Evolutionary conservation across 1,284 basidiomycete species (phyloP).

Genomic region (Irpex rosettiformis): DNA sequence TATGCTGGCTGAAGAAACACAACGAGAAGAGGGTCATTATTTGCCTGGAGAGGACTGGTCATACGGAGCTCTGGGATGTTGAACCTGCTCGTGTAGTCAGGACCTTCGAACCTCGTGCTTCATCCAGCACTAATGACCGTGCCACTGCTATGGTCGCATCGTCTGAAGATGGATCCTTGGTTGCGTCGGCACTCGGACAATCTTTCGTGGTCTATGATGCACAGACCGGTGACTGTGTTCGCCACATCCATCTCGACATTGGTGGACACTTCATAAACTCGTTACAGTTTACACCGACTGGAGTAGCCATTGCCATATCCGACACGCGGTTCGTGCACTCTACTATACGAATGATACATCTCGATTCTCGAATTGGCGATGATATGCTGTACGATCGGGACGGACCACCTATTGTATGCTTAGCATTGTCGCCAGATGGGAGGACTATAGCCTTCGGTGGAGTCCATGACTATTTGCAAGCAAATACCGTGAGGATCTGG

Average conservation of each 20-base stretch:
- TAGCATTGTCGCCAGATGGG: no score
- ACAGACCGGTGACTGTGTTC: neutral
- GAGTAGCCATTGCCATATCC: neutral
- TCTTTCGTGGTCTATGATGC: neutral
- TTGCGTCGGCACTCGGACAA: neutral
- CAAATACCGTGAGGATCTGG: no score
- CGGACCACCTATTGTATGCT: no score
- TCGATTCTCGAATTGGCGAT: no score
- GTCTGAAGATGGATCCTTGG: neutral
- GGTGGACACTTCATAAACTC: neutral
- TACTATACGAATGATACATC: no score
- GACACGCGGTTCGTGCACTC: neutral
- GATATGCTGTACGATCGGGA: no score
- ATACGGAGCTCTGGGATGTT: neutral
- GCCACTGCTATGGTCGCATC: neutral
- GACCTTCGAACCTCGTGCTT: neutral
- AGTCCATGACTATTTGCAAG: no score
- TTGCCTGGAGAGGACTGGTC: neutral
- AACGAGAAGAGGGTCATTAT: neutral
- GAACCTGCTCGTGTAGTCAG: neutral
- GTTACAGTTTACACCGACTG: neutral
- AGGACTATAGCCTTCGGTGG: no score
- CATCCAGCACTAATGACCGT: neutral
- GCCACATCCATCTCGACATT: neutral
- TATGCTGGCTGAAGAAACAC: neutral